Conservation (phyloP, 805 yeast species). For the Hemisphaericaspora nanyangensis region DNA sequence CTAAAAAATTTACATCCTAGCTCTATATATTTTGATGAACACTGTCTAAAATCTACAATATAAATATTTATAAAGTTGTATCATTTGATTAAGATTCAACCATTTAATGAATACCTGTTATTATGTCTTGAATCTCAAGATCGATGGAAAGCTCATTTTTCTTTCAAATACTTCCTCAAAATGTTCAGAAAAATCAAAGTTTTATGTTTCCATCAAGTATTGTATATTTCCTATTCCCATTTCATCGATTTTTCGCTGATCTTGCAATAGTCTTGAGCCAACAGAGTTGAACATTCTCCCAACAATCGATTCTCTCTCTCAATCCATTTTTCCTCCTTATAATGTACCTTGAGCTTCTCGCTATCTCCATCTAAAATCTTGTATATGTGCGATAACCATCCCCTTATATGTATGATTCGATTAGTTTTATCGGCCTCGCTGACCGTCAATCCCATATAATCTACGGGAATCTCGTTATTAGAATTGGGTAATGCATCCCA, state of each 20-base stretch:
- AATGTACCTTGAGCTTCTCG: not conserved
- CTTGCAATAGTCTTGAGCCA: conserved; percentile 8
- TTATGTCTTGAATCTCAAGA: no score
- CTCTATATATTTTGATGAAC: no score
- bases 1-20: no score
- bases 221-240: no score
- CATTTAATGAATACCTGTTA: no score
- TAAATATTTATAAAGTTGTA: no score
- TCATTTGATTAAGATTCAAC: no score
- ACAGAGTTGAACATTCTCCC: conserved; percentile 5
- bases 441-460: conserved; percentile 20
- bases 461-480: conserved; percentile 9
- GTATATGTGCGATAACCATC: conserved; percentile 13
- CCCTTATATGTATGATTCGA: conserved; percentile 21
- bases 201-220: no score
- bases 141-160: no score
- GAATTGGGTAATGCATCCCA: conserved; percentile 15
- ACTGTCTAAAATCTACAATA: no score
- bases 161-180: no score
- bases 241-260: not conserved
- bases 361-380: conserved; percentile 3
- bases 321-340: conserved; percentile 1
- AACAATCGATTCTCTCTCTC: conserved; percentile 5
- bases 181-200: no score
- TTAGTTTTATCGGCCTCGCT: conserved; percentile 27